These are phyloP conservation scores for Lenzites betulinus DNA, from an alignment of 768 basidiomycete genomes.

Conservation along the genomic window DNA sequence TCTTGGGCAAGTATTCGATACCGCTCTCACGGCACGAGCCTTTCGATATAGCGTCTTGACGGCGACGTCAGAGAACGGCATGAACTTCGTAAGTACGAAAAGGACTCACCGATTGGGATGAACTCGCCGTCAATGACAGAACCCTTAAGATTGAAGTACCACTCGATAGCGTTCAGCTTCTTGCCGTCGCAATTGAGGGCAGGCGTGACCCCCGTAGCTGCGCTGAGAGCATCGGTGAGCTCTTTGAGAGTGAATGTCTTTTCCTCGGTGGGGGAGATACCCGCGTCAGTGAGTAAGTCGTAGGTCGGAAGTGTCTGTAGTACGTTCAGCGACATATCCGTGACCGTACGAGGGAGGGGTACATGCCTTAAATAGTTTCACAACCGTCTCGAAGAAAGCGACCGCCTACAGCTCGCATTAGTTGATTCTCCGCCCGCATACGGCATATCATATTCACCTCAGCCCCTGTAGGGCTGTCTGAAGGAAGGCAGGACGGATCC, in stretches of 20 bases:
- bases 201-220: conserved; percentile 55
- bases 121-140: conserved; percentile 68
- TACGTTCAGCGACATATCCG: conserved; percentile 6
- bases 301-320: conserved; percentile 66
- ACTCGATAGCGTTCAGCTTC: conserved; percentile 47
- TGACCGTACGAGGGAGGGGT: too few species aligned
- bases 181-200: conserved; percentile 43
- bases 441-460: conserved; percentile 47
- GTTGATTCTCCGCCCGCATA: too few species aligned
- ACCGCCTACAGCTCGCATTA: too few species aligned
- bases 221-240: conserved; percentile 53
- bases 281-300: conserved; percentile 63
- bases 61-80: background rate
- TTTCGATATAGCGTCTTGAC: conserved; percentile 47
- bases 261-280: conserved; percentile 64
- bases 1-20: conserved; percentile 60
- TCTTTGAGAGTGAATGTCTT: conserved; percentile 57
- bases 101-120: conserved; percentile 53
- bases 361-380: conserved; percentile 53
- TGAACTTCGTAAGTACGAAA: background rate
- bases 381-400: conserved; percentile 61
- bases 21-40: conserved; percentile 55
- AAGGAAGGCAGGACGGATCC: conserved; percentile 54
- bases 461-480: conserved; percentile 54
- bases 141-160: conserved; percentile 64